These are phyloP conservation scores for Xylaria flabelliformis DNA, from an alignment of 495 filamentous ascomycete genomes.

Conservation along the genomic window DNA sequence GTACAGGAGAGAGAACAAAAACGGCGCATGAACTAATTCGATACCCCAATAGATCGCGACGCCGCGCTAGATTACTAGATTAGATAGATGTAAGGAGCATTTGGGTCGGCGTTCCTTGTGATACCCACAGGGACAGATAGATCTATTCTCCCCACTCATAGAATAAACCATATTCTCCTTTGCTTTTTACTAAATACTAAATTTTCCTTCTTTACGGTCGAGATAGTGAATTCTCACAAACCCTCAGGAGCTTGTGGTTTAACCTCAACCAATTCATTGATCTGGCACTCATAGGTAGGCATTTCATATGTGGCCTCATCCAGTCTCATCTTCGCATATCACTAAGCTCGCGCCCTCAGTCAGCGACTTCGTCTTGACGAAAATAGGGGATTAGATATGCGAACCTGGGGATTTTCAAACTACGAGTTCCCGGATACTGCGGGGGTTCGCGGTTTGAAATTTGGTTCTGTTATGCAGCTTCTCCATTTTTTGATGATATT, in stretches of 20 bases:
- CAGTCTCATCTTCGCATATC: no score
- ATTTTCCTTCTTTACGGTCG: background rate
- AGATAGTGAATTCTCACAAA: background rate
- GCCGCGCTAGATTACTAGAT: slow-evolving; percentile 16
- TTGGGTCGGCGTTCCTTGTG: slow-evolving; percentile 16
- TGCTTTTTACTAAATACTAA: background rate
- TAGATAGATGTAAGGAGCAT: slow-evolving; percentile 23
- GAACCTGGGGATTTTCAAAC: background rate
- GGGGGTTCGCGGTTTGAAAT: no score
- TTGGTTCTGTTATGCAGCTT: no score
- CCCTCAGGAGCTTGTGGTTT: background rate
- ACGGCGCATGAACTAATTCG: slow-evolving; percentile 8
- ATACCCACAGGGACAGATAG: slow-evolving; percentile 9
- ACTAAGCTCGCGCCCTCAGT: no score
- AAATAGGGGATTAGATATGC: background rate
- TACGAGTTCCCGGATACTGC: background rate
- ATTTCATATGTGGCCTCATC: no score
- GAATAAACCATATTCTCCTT: background rate
- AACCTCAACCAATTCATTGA: background rate
- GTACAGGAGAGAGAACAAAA: background rate
- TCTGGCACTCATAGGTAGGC: background rate
- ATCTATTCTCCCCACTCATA: slow-evolving; percentile 15
- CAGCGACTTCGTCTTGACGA: no score
- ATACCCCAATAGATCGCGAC: slow-evolving; percentile 24
- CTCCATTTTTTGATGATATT: no score